Base-by-base conservation (phyloP, 2,329 filamentous ascomycete species). In the Corinectria fuckeliana region DNA sequence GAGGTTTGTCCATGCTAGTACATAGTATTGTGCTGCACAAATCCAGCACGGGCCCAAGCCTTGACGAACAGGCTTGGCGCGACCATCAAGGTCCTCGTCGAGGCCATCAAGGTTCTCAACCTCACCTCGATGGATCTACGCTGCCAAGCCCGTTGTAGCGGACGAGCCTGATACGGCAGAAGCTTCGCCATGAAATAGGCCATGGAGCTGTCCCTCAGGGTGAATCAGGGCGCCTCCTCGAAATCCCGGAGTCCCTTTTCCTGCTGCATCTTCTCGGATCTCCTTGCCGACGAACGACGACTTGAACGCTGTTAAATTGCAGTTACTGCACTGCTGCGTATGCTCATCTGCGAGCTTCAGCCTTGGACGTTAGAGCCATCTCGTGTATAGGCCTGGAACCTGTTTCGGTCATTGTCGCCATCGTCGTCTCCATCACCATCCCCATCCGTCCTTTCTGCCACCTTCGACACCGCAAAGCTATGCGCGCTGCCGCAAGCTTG, bases 51-150 rank as follows among this genome's bases (percentile, higher is more conserved):
- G 39, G 23, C 25, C 26, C n/a, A 32, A 16, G 53, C 20, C 55
- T 52, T 57, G 55, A 39, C 47, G 44, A n/a, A 20, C 45, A 56
- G 45, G 53, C 14, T 18, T 44, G 23, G n/a, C 58, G 52, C 57
- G 63, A 52, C 68, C 61, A 66, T 71, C 69, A 62, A 65, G 64
- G 62, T 58, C 25, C 64, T 67, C 51, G 41, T 32, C 38, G 55
- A 41, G 38, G 45, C 57, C 51, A 60, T 60, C 51, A 51, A 48
- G 51, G 57, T 60, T 47, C 54, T 26, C 36, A 18, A 41, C 50
- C 36, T 38, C 25, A 20, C 28, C 25, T 39, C 23, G 13, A 21
- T 41, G 18, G 41, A 62, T 28, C 47, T 50, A 10, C 52, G 28
- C 41, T 14, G 55, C 28, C 47, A 30, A 25, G 28, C 55, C 69